Percentiles rank a stretch among this genome's conserved stretches.
These are phyloP conservation scores for Fusarium anthophilum DNA, from an alignment of 2,329 filamentous ascomycete genomes.

Conservation along the genomic window DNA sequence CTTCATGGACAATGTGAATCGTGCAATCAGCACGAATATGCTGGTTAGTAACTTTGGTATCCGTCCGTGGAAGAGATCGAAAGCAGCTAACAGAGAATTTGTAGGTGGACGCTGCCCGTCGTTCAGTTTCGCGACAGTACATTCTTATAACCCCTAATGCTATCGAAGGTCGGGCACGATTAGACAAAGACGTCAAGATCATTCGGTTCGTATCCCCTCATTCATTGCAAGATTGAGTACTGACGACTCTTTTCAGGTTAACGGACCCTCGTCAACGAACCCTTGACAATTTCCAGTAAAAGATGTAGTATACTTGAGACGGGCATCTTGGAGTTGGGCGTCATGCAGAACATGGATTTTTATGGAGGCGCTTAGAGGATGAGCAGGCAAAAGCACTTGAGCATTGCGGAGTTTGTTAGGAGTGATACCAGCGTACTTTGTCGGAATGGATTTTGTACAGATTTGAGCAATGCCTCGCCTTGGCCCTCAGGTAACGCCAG, in stretches of 20 bases:
- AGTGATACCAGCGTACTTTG: conserved; percentile 14
- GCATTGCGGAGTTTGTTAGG: conserved; percentile 20
- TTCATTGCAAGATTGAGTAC: conserved; percentile 3
- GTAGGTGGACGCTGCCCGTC: conserved; percentile 83
- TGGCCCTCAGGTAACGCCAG: background rate
- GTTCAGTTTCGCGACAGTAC: conserved; percentile 90
- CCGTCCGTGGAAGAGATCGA: background rate
- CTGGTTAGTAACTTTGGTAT: conserved; percentile 68
- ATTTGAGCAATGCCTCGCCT: conserved; percentile 1
- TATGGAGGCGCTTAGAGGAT: conserved; percentile 11
- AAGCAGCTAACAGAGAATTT: background rate
- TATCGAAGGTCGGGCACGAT: conserved; percentile 68
- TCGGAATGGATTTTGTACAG: conserved; percentile 8
- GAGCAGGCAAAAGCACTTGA: conserved; percentile 4
- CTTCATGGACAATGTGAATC: conserved; percentile 98
- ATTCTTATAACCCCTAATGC: conserved; percentile 96
- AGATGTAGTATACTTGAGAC: conserved; percentile 3
- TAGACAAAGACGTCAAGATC: conserved; percentile 78
- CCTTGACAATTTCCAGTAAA: conserved; percentile 40
- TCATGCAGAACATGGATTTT: conserved; percentile 1
- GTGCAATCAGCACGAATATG: conserved; percentile 92
- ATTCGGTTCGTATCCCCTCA: conserved; percentile 65
- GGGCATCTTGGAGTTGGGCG: conserved; percentile 16
- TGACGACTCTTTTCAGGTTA: conserved; percentile 54
- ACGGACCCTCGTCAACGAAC: conserved; percentile 68